Percentiles rank a stretch among this genome's conserved stretches.
These are phyloP conservation scores for Oryza punctata DNA, from an alignment of 176 grass and related monocot species.

Conservation along the genomic window DNA sequence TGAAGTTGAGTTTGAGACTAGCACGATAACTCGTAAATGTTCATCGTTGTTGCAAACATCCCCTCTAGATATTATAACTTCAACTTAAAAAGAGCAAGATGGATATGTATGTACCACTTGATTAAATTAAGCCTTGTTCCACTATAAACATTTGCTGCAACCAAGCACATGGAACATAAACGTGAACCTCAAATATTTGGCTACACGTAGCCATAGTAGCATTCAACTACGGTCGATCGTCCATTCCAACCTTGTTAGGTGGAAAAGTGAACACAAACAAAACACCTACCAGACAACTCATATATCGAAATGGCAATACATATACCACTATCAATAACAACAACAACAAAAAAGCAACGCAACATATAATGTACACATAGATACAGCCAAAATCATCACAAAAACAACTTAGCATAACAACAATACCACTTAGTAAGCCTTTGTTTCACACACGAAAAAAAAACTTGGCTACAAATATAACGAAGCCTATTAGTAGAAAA, in stretches of 20 bases:
- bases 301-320: background rate
- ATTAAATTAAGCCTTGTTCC: background rate
- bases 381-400: fast-evolving
- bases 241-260: background rate
- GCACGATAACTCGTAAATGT: too few species aligned
- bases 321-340: background rate
- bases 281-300: too few species aligned
- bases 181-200: background rate
- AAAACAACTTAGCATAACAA: too few species aligned
- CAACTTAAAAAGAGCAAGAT: too few species aligned
- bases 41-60: too few species aligned
- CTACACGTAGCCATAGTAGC: too few species aligned
- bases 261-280: background rate
- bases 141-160: background rate
- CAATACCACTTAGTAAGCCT: too few species aligned
- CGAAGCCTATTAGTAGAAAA: background rate
- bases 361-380: too few species aligned
- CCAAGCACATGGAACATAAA: background rate
- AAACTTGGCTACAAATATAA: background rate
- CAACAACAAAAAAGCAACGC: background rate
- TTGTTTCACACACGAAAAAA: too few species aligned
- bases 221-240: too few species aligned
- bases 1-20: background rate
- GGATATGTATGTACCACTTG: too few species aligned
- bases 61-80: too few species aligned